Evolutionary conservation across 2,329 filamentous ascomycete genomes (phyloP).

Genomic region (Ceratocystis papillata): DNA sequence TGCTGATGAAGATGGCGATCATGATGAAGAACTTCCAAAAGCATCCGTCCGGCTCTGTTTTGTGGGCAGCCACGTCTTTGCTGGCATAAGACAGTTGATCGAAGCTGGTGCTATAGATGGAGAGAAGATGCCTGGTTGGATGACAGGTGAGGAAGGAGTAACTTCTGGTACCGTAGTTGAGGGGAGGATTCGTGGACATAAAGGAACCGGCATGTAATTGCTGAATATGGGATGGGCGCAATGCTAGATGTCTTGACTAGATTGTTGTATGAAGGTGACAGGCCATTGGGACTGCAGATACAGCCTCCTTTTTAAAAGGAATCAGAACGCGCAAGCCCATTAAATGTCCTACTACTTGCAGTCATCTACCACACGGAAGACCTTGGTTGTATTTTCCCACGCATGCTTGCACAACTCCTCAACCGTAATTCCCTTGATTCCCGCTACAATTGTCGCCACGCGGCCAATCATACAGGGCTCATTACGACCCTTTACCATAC

Average conservation of each 20-base stretch:
- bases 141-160: conserved; percentile 77
- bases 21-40: conserved; percentile 26
- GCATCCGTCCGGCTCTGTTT: conserved; percentile 58
- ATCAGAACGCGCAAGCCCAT: neutral
- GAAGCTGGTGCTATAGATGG: conserved; percentile 67
- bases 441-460: conserved; percentile 80
- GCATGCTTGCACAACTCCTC: conserved; percentile 79
- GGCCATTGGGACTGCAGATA: neutral
- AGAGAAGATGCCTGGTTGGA: conserved; percentile 73
- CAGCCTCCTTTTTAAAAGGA: neutral
- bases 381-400: conserved; percentile 68
- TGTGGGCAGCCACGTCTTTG: conserved; percentile 67
- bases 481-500: conserved; percentile 89
- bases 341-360: neutral
- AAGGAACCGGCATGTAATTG: conserved; percentile 4
- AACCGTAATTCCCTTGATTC: conserved; percentile 66
- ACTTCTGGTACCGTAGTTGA: conserved; percentile 59
- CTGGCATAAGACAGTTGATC: conserved; percentile 65
- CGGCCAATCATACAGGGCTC: conserved; percentile 79
- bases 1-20: neutral
- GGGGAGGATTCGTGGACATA: conserved; percentile 53
- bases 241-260: neutral
- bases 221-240: neutral
- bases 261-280: neutral
- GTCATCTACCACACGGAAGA: conserved; percentile 59